Percentiles rank a stretch among this genome's conserved stretches.
Evolutionary conservation across 2,329 filamentous ascomycete genomes (phyloP).

Genomic region (Hypoxylon sp.): DNA sequence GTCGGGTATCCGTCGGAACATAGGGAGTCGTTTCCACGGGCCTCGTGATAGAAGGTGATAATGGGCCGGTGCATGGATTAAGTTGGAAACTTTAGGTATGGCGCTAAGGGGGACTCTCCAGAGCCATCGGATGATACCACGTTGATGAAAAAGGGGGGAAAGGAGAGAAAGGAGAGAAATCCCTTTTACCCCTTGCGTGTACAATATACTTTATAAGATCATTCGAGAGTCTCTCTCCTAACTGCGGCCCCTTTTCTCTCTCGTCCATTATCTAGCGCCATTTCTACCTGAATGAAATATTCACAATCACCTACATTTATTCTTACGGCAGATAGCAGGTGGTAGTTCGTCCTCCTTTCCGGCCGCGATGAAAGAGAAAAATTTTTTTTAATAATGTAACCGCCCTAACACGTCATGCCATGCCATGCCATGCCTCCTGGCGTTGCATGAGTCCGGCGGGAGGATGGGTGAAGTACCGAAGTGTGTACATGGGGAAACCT

Average conservation of each 20-base stretch:
- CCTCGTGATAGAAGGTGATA: slow-evolving; percentile 1
- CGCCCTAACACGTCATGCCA: slow-evolving; percentile 6
- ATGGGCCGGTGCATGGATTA: slow-evolving; percentile 16
- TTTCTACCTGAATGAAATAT: slow-evolving; percentile 3
- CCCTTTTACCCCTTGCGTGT: slow-evolving; percentile 14
- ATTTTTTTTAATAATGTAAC: background rate
- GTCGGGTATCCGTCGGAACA: slow-evolving; percentile 8
- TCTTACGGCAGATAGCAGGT: no score
- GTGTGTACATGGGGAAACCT: slow-evolving; percentile 2
- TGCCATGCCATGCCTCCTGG: background rate
- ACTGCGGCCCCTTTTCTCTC: background rate
- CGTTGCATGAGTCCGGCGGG: slow-evolving; percentile 27
- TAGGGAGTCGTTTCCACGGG: slow-evolving; percentile 5
- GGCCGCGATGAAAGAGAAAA: background rate
- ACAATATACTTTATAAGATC: slow-evolving; percentile 27
- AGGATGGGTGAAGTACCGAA: slow-evolving; percentile 11
- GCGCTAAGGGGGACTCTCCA: slow-evolving; percentile 6
- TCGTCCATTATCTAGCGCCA: slow-evolving; percentile 23
- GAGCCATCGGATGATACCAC: slow-evolving; percentile 33
- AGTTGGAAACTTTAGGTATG: background rate
- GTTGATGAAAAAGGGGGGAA: slow-evolving; percentile 13
- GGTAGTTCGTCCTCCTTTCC: background rate
- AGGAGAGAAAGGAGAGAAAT: slow-evolving; percentile 8
- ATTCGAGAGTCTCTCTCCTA: slow-evolving; percentile 14
- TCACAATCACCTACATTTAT: slow-evolving; percentile 18